Evolutionary conservation across 177 flowering plant genomes (phyloP), one percentile per base, ranked within the genome.

Genomic region (Vitis hybrid): DNA sequence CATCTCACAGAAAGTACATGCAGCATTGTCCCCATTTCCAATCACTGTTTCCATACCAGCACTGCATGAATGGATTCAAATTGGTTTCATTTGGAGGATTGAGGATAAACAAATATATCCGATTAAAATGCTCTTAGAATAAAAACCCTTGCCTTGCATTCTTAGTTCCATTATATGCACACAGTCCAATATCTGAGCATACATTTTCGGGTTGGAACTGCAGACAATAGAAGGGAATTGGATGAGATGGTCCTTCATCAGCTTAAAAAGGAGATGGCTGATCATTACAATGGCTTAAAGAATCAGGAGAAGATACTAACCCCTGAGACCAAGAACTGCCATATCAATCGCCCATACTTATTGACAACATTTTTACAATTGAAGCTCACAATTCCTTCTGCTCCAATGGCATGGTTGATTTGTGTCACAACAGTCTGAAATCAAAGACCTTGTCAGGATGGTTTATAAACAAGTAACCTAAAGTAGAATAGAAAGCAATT

Each of bases 331-430:
- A 80, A 39, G 26, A 23, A 52, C 3, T 78, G 77, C 80, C 78
- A 77, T 13, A 80, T 65, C 55, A 62, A 2, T 14, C 68, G 51
- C 15, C 81, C 78, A 63, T 69, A 80, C 26, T 69, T 26, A 7
- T 23, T 58, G 15, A 70, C 71, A 10, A 69, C 80, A 17, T 49
- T 45, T 71, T 74, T 70, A 26, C 80, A 76, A 59, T 74, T 69
- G 49, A 60, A 13, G 68, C 80, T 76, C 7, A 81, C 81, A 79
- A 88, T 64, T 62, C 98, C 98, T 51, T 65, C 63, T 45, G 93
- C 96, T 64, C 98, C 96, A 77, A 91, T 93, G 18, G 89, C 96
- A 77, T 85, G 91, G 78, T 93, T 93, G 72, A 93, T 86, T 80
- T 87, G 82, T 18, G 96, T 73, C 7, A 93, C 75, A 15, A 86